These are phyloP conservation scores for Nicotiana tabacum DNA, from an alignment of 257 asterid species.

Conservation along the genomic window DNA sequence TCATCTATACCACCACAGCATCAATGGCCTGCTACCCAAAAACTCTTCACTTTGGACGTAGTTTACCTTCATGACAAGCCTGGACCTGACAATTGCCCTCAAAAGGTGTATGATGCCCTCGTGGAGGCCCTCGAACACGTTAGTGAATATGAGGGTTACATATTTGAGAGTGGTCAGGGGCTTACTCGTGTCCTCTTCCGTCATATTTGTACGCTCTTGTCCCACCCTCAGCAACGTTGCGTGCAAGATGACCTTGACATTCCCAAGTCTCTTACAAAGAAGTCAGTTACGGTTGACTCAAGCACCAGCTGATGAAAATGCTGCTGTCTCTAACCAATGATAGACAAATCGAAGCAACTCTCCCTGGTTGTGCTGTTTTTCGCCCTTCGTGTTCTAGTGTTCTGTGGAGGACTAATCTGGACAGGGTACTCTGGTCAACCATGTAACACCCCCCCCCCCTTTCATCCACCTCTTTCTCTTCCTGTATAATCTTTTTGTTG, in stretches of 20 bases:
- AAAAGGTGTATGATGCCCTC: constrained; percentile 73
- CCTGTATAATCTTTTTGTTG: background rate
- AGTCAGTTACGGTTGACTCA: constrained; percentile 34
- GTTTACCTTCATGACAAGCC: constrained; percentile 95
- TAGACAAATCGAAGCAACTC: background rate
- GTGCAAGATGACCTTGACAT: constrained; percentile 66
- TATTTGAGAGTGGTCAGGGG: constrained; percentile 89
- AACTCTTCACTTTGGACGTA: constrained; percentile 82
- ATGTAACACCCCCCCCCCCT: background rate
- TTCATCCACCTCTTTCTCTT: background rate
- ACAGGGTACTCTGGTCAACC: background rate
- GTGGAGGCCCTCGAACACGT: constrained; percentile 85
- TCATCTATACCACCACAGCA: constrained; percentile 65
- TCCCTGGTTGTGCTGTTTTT: background rate
- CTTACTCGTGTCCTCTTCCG: constrained; percentile 71
- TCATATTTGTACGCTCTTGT: constrained; percentile 55
- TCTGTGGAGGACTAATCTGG: background rate
- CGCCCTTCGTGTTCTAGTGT: background rate
- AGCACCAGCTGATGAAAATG: constrained; percentile 44
- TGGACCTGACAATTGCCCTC: constrained; percentile 92
- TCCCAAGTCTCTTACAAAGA: constrained; percentile 72
- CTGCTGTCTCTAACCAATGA: constrained; percentile 41
- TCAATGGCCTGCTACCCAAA: constrained; percentile 57
- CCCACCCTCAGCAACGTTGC: constrained; percentile 90
- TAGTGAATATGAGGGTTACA: constrained; percentile 79